Evolutionary conservation across 257 asterid species (phyloP), one percentile per base, ranked within the genome.

Genomic region (Solanum pennellii): DNA sequence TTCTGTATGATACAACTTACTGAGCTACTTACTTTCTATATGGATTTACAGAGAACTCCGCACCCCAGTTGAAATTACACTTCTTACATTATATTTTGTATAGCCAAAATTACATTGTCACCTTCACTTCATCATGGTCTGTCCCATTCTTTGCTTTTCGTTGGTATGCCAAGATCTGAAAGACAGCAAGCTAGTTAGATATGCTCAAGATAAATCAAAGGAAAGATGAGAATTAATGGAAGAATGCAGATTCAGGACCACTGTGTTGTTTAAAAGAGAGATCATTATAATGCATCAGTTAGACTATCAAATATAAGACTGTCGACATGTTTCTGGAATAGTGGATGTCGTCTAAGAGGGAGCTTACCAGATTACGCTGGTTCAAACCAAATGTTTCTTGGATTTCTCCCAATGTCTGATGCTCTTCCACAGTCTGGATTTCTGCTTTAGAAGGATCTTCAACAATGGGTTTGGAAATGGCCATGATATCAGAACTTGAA

Each of bases 91-190:
- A 82, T 82, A 49, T 82, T 86, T 56, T 73, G 88, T 79, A 86
- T 79, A 72, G 84, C 73, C 31, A 82, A 86, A 41, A 41, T 52
- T 49, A 86, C 49, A 72, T 15, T 66, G 44, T 42, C 87, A 39
- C 82, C 83, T 80, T 85, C 49, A 31, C 68, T 83, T 83, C 86
- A 86, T 66, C 83, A 33, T 76, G 80, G 37, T 62, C 84, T 21
- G 87, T 90, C 89, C 66, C 60, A 60, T 47, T 45, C 83, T 86
- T 88, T 37, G 86, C 88, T 92, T 91, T 96, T 84, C 90, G 88
- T 83, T 93, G 92, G 88, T 94, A 96, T 87, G 96, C 96, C 87
- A 96, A 87, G 89, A 94, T 94, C 98, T 96, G 92, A 86, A 89
- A 88, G 31, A 49, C 88, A 72, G 86, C 86, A 87, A 20, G 41